These are phyloP conservation scores for Alternaria sp. DNA, from an alignment of 2,329 filamentous ascomycete genomes.

Conservation along the genomic window DNA sequence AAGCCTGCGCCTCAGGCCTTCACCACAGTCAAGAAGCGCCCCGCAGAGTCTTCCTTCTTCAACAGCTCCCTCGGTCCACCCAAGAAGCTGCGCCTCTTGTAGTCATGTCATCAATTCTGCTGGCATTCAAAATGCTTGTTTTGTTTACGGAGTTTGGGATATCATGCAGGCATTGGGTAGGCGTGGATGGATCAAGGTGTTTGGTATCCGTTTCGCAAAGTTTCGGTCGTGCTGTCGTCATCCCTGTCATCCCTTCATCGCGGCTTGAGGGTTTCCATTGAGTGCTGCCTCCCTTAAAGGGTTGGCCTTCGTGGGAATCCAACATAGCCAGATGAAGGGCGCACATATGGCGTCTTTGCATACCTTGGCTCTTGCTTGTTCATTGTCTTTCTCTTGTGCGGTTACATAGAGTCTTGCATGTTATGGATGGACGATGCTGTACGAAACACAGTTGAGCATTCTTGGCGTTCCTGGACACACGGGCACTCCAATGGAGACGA, in stretches of 20 bases:
- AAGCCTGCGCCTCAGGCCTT: conserved; percentile 21
- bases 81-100: conserved; percentile 36
- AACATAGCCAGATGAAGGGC: conserved; percentile 25
- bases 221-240: not conserved
- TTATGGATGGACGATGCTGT: conserved; percentile 8
- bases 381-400: not conserved
- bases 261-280: conserved; percentile 25
- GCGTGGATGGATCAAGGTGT: not conserved
- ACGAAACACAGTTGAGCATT: conserved; percentile 7
- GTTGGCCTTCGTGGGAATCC: conserved; percentile 24
- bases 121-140: not conserved
- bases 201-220: not conserved
- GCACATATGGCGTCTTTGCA: conserved; percentile 1
- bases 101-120: not conserved
- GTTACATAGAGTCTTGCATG: not conserved
- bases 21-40: conserved; percentile 31
- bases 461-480: conserved; percentile 1
- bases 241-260: conserved; percentile 8
- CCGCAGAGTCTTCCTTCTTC: conserved; percentile 22
- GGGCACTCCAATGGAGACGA: not conserved
- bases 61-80: conserved; percentile 30
- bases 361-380: not conserved
- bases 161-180: conserved; percentile 3
- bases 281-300: conserved; percentile 23
- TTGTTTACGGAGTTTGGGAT: conserved; percentile 5